A percentile compares a stretch with the other conserved stretches of the same genome.
These are phyloP conservation scores for Ambrosia trifida DNA, from an alignment of 129 eudicot genomes.

Conservation along the genomic window DNA sequence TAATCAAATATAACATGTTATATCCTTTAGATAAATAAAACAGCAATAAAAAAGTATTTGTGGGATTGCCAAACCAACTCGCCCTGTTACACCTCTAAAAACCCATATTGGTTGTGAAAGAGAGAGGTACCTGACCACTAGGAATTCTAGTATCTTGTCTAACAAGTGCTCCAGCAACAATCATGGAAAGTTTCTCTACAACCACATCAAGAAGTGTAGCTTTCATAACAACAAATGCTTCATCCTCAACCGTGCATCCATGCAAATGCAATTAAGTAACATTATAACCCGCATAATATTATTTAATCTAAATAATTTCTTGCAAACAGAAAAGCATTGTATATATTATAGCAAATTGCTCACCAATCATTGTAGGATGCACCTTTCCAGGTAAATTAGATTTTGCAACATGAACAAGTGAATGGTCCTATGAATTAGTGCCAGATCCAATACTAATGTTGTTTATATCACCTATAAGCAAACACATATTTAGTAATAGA, in stretches of 20 bases:
- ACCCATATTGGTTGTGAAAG: background rate
- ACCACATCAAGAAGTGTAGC: constrained; percentile 66
- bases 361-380: constrained; percentile 60
- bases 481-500: no score
- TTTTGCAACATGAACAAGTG: constrained; percentile 73
- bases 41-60: background rate
- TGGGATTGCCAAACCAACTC: background rate
- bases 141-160: constrained; percentile 64
- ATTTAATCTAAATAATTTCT: background rate
- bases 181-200: constrained; percentile 67
- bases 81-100: background rate
- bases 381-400: constrained; percentile 63
- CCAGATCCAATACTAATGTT: constrained; percentile 68
- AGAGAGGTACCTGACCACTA: constrained; percentile 49
- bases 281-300: constrained; percentile 49
- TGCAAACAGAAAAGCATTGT: background rate
- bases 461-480: constrained; percentile 61
- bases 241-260: constrained; percentile 71
- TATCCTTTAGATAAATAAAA: background rate
- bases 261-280: constrained; percentile 60
- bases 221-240: constrained; percentile 70
- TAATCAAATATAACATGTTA: background rate
- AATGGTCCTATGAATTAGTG: constrained; percentile 65
- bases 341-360: background rate
- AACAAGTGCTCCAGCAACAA: constrained; percentile 78